Conservation (phyloP, 78 protist genomes). For the Speleostelium caveatum region DNA sequence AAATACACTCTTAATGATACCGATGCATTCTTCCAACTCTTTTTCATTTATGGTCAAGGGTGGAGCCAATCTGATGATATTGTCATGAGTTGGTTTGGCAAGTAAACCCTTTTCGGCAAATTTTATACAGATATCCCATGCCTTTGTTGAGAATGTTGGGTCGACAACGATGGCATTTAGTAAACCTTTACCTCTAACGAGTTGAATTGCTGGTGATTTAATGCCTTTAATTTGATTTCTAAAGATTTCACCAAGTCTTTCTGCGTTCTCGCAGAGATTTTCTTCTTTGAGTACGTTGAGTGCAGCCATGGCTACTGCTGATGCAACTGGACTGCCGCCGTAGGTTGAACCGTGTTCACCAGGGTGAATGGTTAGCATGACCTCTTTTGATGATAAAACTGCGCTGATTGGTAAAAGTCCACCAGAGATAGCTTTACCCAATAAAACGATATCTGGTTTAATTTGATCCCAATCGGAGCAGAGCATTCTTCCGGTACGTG, state of each 20-base stretch:
- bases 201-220: conserved; percentile 31
- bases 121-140: conserved; percentile 91
- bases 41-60: conserved; percentile 91
- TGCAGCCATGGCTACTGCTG: conserved; percentile 96
- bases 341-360: conserved; percentile 98
- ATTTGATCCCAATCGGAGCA: conserved; percentile 75
- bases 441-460: conserved; percentile 92
- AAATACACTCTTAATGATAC: conserved; percentile 74
- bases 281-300: conserved; percentile 94
- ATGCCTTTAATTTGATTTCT: conserved; percentile 27
- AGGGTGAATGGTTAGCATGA: conserved; percentile 90
- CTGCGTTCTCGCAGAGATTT: conserved; percentile 86
- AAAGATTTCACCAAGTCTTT: conserved; percentile 56
- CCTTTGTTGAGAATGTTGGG: conserved; percentile 69
- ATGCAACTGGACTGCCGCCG: conserved; percentile 98
- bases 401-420: conserved; percentile 95
- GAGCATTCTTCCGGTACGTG: conserved; percentile 91
- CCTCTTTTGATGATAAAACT: conserved; percentile 87
- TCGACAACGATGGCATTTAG: conserved; percentile 92
- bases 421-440: conserved; percentile 97
- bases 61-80: conserved; percentile 97
- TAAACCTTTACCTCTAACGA: conserved; percentile 88
- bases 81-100: conserved; percentile 97
- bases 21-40: conserved; percentile 83
- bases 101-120: conserved; percentile 92